Evolutionary conservation across 2,329 filamentous ascomycete species (phyloP).

Genomic region (Phaeosphaeriaceae sp.): DNA sequence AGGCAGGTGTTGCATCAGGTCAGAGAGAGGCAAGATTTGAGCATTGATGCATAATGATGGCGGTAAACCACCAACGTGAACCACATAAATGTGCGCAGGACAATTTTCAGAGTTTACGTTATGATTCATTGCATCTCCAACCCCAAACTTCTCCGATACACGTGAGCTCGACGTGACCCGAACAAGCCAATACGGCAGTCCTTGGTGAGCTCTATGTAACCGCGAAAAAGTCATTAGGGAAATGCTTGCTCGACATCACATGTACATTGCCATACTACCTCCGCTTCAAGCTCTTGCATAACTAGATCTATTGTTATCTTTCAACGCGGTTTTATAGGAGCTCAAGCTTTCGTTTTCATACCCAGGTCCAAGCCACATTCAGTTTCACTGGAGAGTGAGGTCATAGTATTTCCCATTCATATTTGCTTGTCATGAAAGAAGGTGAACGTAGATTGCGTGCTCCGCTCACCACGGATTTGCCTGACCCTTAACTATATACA

Average conservation of each 20-base stretch:
- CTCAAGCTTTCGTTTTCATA: no score
- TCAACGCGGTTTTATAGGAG: no score
- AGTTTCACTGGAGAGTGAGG: background rate
- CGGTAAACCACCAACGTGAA: no score
- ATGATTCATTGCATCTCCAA: no score
- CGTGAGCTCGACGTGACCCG: no score
- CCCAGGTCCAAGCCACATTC: background rate
- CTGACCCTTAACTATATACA: background rate
- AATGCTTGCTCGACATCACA: background rate
- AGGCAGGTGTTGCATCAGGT: constrained; percentile 55
- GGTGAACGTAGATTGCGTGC: background rate
- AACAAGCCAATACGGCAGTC: no score
- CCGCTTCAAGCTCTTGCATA: background rate
- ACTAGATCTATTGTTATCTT: no score
- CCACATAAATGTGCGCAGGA: no score
- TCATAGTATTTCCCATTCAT: background rate
- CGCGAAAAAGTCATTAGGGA: background rate
- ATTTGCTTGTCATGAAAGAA: background rate
- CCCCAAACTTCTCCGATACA: no score
- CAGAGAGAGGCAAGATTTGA: constrained; percentile 27
- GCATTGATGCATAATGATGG: background rate
- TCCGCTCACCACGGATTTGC: background rate
- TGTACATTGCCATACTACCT: background rate
- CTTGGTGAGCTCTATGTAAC: background rate
- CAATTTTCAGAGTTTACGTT: no score